These are phyloP conservation scores for Penstemon eatonii DNA, from an alignment of 257 asterid species.

Conservation along the genomic window DNA sequence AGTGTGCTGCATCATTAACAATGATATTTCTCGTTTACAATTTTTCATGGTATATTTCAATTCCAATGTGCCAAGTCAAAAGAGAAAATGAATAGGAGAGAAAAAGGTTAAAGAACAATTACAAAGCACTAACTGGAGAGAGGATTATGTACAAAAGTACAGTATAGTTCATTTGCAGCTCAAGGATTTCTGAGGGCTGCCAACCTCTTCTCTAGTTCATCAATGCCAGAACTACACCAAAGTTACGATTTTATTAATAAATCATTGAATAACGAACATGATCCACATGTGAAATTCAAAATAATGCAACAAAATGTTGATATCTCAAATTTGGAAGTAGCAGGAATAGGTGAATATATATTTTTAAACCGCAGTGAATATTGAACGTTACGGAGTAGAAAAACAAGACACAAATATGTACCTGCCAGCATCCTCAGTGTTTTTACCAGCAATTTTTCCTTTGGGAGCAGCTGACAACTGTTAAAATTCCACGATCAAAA, in stretches of 20 bases:
- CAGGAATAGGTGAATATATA: neutral
- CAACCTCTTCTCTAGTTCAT: slow-evolving; percentile 77
- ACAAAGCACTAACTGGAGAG: neutral
- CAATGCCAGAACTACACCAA: slow-evolving; percentile 53
- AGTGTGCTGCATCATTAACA: no score
- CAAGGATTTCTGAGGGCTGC: slow-evolving; percentile 87
- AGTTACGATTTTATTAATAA: neutral
- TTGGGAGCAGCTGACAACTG: slow-evolving; percentile 94
- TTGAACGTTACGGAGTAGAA: neutral
- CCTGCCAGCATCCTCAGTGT: slow-evolving; percentile 68
- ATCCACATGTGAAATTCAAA: neutral
- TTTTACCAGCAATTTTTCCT: slow-evolving; percentile 80
- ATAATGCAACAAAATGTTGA: neutral
- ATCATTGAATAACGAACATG: neutral
- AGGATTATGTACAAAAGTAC: neutral
- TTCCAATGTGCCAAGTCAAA: neutral
- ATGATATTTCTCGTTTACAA: neutral
- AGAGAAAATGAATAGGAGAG: neutral
- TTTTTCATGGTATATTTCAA: neutral
- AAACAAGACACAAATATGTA: slow-evolving; percentile 16
- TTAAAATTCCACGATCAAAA: slow-evolving; percentile 20
- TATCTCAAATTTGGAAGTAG: neutral
- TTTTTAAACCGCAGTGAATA: slow-evolving; percentile 1
- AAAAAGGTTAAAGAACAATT: neutral
- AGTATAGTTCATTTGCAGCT: slow-evolving; percentile 2